Conservation (phyloP, 2,329 filamentous ascomycete species). For the Metarhizium album region DNA sequence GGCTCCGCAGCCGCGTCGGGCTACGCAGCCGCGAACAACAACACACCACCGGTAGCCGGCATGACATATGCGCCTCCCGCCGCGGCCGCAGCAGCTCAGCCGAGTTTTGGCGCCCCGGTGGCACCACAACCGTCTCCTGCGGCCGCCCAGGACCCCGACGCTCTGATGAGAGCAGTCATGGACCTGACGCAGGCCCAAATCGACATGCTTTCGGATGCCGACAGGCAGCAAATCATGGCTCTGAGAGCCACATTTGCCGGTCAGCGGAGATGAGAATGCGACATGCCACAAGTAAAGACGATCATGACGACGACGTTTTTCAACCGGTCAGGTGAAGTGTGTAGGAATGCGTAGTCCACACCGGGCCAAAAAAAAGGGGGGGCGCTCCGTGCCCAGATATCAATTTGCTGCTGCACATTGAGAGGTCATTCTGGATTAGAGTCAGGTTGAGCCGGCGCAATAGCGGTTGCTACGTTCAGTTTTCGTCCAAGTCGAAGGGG, state of each 20-base stretch:
- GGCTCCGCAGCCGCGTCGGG: slow-evolving; percentile 21
- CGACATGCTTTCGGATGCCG: slow-evolving; percentile 62
- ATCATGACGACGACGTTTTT: neutral
- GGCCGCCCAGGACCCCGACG: slow-evolving; percentile 48
- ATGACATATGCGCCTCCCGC: slow-evolving; percentile 36
- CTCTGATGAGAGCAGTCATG: slow-evolving; percentile 72
- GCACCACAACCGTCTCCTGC: slow-evolving; percentile 19
- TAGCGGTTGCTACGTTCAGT: neutral
- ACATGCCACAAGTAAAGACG: neutral
- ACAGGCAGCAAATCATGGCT: slow-evolving; percentile 69
- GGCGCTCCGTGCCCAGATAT: neutral
- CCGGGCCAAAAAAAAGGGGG: too few species aligned
- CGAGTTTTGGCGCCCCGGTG: slow-evolving; percentile 24
- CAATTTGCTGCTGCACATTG: neutral
- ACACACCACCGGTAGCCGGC: slow-evolving; percentile 36
- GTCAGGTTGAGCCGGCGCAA: neutral
- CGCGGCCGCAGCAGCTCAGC: slow-evolving; percentile 11
- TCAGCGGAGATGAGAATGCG: slow-evolving; percentile 21
- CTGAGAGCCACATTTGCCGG: slow-evolving; percentile 54
- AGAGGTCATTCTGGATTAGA: neutral
- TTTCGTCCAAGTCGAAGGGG: neutral
- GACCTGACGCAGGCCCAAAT: slow-evolving; percentile 71
- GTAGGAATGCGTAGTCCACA: neutral
- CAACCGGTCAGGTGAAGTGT: neutral
- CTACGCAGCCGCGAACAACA: slow-evolving; percentile 30